Conservation (phyloP, 1,139 yeast genomes). For the Oligophagozyma castellii region DNA sequence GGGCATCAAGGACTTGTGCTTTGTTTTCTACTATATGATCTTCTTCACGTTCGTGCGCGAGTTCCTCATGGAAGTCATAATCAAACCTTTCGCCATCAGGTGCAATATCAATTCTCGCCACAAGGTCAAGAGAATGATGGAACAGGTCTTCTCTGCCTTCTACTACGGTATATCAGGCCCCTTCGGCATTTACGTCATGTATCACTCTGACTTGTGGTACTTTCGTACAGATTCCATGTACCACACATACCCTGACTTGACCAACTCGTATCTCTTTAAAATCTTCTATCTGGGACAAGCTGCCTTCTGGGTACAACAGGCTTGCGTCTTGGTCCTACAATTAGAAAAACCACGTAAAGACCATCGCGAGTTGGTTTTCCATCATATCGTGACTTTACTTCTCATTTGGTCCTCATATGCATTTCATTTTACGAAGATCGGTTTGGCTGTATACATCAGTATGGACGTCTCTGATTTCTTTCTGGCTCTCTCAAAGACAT, state of each 20-base stretch:
- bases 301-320: constrained; percentile 95
- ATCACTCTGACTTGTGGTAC: constrained; percentile 69
- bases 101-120: constrained; percentile 43
- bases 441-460: constrained; percentile 76
- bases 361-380: constrained; percentile 78
- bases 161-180: constrained; percentile 80
- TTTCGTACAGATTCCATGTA: constrained; percentile 78
- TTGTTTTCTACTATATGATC: constrained; percentile 67
- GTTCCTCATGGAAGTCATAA: constrained; percentile 70
- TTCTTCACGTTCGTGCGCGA: constrained; percentile 87
- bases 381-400: constrained; percentile 82
- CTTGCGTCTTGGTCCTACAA: constrained; percentile 65
- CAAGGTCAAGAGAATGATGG: constrained; percentile 74
- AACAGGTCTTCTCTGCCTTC: constrained; percentile 73
- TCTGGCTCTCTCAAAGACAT: constrained; percentile 66
- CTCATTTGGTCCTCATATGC: constrained; percentile 83
- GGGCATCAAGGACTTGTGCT: constrained; percentile 71
- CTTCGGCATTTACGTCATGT: constrained; percentile 82
- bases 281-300: constrained; percentile 84
- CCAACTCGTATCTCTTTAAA: constrained; percentile 61
- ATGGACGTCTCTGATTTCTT: constrained; percentile 95
- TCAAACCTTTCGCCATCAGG: constrained; percentile 52
- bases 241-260: constrained; percentile 66
- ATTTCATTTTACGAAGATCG: constrained; percentile 95
- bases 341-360: constrained; percentile 94